A percentile compares a stretch with the other conserved stretches of the same genome.
Conservation (phyloP, 768 basidiomycete genomes). For the Agaricus sinodeliciosus region DNA sequence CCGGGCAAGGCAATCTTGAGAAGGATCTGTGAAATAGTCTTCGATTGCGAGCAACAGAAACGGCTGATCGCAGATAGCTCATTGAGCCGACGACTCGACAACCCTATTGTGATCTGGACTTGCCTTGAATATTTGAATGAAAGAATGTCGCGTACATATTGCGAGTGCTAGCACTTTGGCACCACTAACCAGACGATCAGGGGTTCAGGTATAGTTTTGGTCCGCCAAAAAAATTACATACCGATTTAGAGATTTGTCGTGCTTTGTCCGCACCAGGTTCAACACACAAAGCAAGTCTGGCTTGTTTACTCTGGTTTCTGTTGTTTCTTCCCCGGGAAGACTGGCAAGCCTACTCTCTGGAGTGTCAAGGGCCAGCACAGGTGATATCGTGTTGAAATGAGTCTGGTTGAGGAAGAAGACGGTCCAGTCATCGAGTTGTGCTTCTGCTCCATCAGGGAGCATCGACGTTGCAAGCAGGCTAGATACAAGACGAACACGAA, state of each 20-base stretch:
- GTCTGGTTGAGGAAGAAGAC: conserved; percentile 98
- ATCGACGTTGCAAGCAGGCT: conserved; percentile 95
- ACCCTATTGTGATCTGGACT: conserved; percentile 15
- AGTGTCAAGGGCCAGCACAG: conserved; percentile 70
- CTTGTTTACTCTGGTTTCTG: conserved; percentile 20
- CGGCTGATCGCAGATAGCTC: conserved; percentile 47
- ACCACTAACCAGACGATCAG: conserved; percentile 46
- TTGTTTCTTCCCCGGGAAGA: conserved; percentile 28
- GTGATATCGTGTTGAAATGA: conserved; percentile 78
- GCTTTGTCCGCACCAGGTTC: conserved; percentile 87
- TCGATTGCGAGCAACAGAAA: conserved; percentile 90
- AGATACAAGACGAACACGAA: conserved; percentile 12
- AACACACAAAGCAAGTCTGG: conserved; percentile 77
- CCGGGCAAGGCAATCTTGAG: conserved; percentile 82
- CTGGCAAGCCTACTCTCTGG: conserved; percentile 31
- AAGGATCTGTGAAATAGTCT: conserved; percentile 88
- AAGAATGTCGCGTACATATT: conserved; percentile 88
- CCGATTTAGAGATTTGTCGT: conserved; percentile 79
- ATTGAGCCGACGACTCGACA: background rate
- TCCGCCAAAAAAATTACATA: conserved; percentile 24
- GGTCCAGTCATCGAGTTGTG: conserved; percentile 95
- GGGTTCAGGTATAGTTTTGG: background rate
- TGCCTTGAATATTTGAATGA: conserved; percentile 94
- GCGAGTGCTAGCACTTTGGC: conserved; percentile 93
- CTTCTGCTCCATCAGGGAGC: conserved; percentile 97